Evolutionary conservation across 352 stramenopile species (phyloP), one percentile per base, ranked within the genome.

Genomic region (Phytophthora capsici): DNA sequence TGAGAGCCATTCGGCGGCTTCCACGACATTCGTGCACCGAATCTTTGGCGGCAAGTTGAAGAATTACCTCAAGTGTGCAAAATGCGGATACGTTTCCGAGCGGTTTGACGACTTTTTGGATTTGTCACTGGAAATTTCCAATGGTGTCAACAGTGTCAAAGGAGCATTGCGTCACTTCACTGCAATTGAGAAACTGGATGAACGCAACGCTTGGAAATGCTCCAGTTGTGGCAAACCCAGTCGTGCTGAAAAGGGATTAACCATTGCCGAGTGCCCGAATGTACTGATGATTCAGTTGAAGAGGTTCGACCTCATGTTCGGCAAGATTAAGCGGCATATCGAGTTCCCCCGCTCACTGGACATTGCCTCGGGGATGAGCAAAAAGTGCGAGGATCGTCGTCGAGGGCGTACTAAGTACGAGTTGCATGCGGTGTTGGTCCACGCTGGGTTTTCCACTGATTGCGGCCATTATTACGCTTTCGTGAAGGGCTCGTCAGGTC

Each of bases 381-480:
- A 88, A 67, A 71, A 22, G 16, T 77, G 69, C 26, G 70, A 79
- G n/a, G 80, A 89, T 53, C 76, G 73, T 44, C 74, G 70, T 63
- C 71, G 78, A 13, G 73, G 73, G 26, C 69, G 80, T 3, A 81
- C 60, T 10, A 88, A 82, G 49, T 96, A 96, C 63, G 78, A 91
- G 16, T 73, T 96, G 41, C 75, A 90, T 26, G 89, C 78, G 3
- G 89, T 97, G 51, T 60, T 97, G 12, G 90, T 97, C 19, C 91
- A 97, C 60, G 81, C 83, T 1, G 92, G 92, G 0, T 88, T 85
- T 58, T 96, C 86, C n/a, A 92, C 91, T 9, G 82, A 95, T 58
- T 95, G 86, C 32, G 92, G 92, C 14, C 92, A 98, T 61, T 98
- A 98, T 69, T 96, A 95, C 55, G 80, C 88, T 20, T 97, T 96